Base-by-base conservation (phyloP, 345 rosid species). In the Adansonia digitata region DNA sequence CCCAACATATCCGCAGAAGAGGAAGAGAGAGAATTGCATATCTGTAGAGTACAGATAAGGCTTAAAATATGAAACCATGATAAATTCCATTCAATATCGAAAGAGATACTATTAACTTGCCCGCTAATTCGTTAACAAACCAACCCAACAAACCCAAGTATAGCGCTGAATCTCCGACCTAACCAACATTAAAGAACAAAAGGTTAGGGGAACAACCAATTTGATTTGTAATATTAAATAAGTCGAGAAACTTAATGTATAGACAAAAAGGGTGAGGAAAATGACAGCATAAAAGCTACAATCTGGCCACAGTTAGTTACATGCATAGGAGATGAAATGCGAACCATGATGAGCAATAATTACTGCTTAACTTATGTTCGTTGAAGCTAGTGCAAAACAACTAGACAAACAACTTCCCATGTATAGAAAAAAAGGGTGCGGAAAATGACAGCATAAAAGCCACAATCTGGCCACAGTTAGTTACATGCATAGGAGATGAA, bases 101-200 rank as follows among this genome's bases (percentile, higher is more conserved):
- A 73, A 57, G 49, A 75, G 42, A 80, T 51, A 45, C 52, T 66
- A 52, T 13, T 27, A 15, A 67, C 82, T 91, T 81, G 85, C 97
- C 97, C 80, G 90, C 87, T 79, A 95, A 82, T 86, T 95, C 92
- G 76, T 91, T 93, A 74, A 87, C 85, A 77, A 91, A 95, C 87
- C 89, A 82, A 26, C 92, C 90, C 85, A 94, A 84, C 69, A 93
- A 84, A 72, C 94, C 93, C 78, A 95, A 77, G 84, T 89, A 95
- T 27, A 93, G 83, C 48, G 97, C 96, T 1, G 93, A 89, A 84
- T 95, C 99, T 72, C 98, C 98, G 84, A 90, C 94, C 98, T 95
- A 77, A 68, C 63, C 45, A 78, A 72, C 77, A 75, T 60, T 42
- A 67, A 73, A 65, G 60, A 74, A 20, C 24, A 69, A 43, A 61